These are phyloP conservation scores for Iris macrosiphon DNA, from an alignment of 106 monocot species.

Conservation along the genomic window DNA sequence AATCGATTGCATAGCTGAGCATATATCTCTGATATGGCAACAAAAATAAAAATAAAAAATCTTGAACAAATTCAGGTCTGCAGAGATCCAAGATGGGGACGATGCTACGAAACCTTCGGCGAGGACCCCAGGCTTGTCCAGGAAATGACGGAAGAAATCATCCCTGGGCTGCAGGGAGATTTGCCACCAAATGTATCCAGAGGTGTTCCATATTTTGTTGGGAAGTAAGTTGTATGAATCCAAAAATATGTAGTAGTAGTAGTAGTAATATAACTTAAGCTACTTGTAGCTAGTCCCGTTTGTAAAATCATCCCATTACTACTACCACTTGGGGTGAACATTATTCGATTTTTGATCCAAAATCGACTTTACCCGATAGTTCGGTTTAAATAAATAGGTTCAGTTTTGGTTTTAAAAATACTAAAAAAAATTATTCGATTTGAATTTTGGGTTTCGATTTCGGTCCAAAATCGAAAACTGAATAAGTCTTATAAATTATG, in stretches of 20 bases:
- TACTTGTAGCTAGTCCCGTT: neutral
- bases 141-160: constrained; percentile 42
- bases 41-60: neutral
- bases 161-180: constrained; percentile 55
- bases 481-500: too few species aligned
- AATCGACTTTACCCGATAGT: too few species aligned
- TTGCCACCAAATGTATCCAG: constrained; percentile 17
- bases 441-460: too few species aligned
- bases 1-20: neutral
- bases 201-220: constrained; percentile 33
- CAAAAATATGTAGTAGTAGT: neutral
- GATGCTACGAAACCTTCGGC: constrained; percentile 62
- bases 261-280: neutral
- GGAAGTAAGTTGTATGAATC: constrained; percentile 17
- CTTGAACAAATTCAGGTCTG: constrained; percentile 24
- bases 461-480: too few species aligned
- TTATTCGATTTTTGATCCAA: too few species aligned
- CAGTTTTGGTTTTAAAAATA: neutral
- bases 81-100: constrained; percentile 65
- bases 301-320: too few species aligned
- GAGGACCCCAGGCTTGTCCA: constrained; percentile 42
- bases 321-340: too few species aligned
- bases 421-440: too few species aligned
- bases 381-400: too few species aligned
- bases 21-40: neutral